Base-by-base conservation (phyloP, 2,329 filamentous ascomycete genomes). In the Diaporthe sp. region DNA sequence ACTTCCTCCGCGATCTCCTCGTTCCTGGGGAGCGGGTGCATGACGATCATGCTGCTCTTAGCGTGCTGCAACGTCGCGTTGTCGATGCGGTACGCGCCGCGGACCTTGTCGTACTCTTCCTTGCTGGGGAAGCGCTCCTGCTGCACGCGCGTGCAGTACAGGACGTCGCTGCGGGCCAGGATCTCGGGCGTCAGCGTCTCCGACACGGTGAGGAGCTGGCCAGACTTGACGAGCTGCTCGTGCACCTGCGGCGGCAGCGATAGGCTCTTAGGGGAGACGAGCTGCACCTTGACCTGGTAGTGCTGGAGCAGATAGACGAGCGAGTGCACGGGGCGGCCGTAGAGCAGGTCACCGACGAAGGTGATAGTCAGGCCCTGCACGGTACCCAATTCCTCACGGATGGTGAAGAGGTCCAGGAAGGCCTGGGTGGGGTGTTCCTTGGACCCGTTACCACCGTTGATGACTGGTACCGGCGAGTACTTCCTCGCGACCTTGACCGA, bases 371-470 rank as follows among this genome's bases (percentile, higher is more conserved):
- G 89, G 71, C 96, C 96, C 82, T 96, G 96, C 74, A 98, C 96
- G 0, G 96, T 98, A 78, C 97, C 97, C 12, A 98, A 90, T 85
- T 99, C 97, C 86, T 99, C 97, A 79, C 97, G 95, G 82, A 99
- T 99, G 73, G 97, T 98, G 88, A 98, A 99, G 75, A 99, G 93
- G 82, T 99, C 97, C 31, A 99, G 89, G 90, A 99, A 97, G 0
- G 97, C 97, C 86, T 99, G 97, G 0, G 97, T 99, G 0, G 97
- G 97, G 86, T 99, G 97, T 87, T 99, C 97, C 80, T 95, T 93
- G 85, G 94, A 95, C 78, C 97, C 97, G 83, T 99, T 99, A 70
- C 97, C 97, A 78, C 95, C 97, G 83, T 99, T 99, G 89, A 99
- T 96, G 82, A 99, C 92, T 1, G 97, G 97, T 0, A 98, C 95